Evolutionary conservation across 2,329 filamentous ascomycete species (phyloP).

Genomic region (Phialophora verrucosa): DNA sequence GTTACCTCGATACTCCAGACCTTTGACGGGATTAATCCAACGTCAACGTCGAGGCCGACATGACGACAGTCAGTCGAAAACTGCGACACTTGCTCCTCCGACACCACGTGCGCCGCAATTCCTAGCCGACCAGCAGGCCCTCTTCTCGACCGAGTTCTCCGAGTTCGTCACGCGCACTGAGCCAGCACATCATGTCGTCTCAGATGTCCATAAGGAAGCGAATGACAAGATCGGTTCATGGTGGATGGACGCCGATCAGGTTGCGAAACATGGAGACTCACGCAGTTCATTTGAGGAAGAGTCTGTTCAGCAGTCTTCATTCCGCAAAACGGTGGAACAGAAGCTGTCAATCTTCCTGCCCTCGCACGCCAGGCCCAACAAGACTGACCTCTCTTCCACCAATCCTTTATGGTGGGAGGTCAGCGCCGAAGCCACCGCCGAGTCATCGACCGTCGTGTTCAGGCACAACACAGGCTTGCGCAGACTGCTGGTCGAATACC

Average conservation of each 20-base stretch:
- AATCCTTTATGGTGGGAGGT: conserved; percentile 26
- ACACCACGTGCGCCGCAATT: background rate
- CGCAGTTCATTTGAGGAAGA: background rate
- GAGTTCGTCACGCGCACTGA: conserved; percentile 14
- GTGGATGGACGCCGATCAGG: background rate
- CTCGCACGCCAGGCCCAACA: conserved; percentile 20
- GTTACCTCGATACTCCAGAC: background rate
- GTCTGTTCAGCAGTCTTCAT: background rate
- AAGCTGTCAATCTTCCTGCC: conserved; percentile 29
- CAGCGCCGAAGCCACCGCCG: conserved; percentile 2
- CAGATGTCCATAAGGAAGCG: background rate
- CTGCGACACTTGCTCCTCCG: background rate
- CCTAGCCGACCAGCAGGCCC: conserved; percentile 9
- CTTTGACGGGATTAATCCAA: background rate
- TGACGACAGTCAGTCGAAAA: background rate
- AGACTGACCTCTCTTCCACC: conserved; percentile 28
- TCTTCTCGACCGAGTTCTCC: conserved; percentile 16
- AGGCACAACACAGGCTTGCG: conserved; percentile 35
- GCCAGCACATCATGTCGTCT: background rate
- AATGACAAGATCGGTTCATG: background rate
- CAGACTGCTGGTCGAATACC: conserved; percentile 48
- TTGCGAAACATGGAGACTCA: background rate
- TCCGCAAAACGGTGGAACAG: conserved; percentile 14
- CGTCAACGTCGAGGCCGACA: background rate
- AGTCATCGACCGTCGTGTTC: conserved; percentile 39